Evolutionary conservation across 352 stramenopile species (phyloP), one percentile per base, ranked within the genome.

Genomic region (Plasmopara viticola): DNA sequence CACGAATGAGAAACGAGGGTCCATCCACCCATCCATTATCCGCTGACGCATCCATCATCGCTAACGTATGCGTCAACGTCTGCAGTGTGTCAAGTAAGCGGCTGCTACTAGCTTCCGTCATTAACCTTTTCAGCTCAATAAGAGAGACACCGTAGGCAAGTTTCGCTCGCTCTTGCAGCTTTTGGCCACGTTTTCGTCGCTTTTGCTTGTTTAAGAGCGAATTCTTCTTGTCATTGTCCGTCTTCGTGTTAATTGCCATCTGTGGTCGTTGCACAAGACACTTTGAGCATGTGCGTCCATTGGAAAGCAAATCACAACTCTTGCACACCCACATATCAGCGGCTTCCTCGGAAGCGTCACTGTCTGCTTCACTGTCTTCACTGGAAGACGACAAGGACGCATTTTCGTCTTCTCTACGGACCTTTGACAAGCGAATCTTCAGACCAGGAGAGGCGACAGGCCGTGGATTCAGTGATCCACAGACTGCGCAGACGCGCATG

Each of bases 1-100:
- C 64, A 17, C 78, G 75, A 29, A 88, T 63, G 14, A 89, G 66
- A 14, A 90, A 71, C 14, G 75, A 71, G 7, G 59, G 57, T 12
- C 63, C 66, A 34, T 86, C 77, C 0, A 72, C 73, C 77, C 78
- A 89, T 44, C 86, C 79, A 14, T 73, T 75, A 40, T 91, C 83
- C 0, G 74, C 62, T 6, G 83, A 94, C 17, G 83, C 83, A 51
- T 94, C 83, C 69, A 87, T 84, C 80, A 94, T 91, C 2, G 83
- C 83, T 29, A 94, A 35, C 14, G 81, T 90, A 53, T 94, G 83
- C 9, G 83, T 94, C 50, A 94, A 56, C 9, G 78, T 73, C 57
- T 91, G 83, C 49, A 94, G 53, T 18, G 70, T 86, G 47, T 87
- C 78, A 5, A 74, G 55, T 13, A 94, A 64, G 9, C 59, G 53